Conservation (phyloP, 1,139 yeast genomes). For the Blastobotrys elegans region DNA sequence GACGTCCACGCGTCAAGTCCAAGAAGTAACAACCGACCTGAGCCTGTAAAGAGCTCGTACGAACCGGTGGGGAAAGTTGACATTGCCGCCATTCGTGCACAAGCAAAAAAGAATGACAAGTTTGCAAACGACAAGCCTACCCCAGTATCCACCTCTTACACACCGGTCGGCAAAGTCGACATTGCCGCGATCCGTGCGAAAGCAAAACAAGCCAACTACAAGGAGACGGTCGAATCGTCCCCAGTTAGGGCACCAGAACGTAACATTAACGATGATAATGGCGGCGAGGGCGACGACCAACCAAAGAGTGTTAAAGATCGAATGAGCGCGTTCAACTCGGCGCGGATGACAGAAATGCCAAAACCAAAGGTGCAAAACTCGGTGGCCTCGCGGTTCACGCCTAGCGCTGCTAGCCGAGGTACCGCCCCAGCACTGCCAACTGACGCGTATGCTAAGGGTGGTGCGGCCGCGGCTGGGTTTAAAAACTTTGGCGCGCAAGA, state of each 20-base stretch:
- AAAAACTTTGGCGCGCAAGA: slow-evolving; percentile 65
- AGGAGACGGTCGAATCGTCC: slow-evolving; percentile 13
- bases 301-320: slow-evolving; percentile 27
- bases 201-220: slow-evolving; percentile 27
- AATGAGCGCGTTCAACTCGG: slow-evolving; percentile 25
- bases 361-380: slow-evolving; percentile 53
- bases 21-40: slow-evolving; percentile 24
- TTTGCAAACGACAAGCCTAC: slow-evolving; percentile 28
- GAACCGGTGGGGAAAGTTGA: slow-evolving; percentile 57
- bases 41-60: slow-evolving; percentile 35
- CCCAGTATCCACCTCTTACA: slow-evolving; percentile 38
- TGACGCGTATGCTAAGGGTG: slow-evolving; percentile 47
- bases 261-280: slow-evolving; percentile 25
- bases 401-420: slow-evolving; percentile 17
- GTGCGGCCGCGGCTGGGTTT: slow-evolving; percentile 60
- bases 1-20: slow-evolving; percentile 40
- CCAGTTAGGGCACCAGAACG: slow-evolving; percentile 18
- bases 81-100: slow-evolving; percentile 42
- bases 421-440: slow-evolving; percentile 39
- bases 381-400: slow-evolving; percentile 44
- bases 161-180: slow-evolving; percentile 58
- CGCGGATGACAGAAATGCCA: slow-evolving; percentile 56
- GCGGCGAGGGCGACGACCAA: slow-evolving; percentile 16
- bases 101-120: slow-evolving; percentile 29
- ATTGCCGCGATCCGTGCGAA: slow-evolving; percentile 43